Base-by-base conservation (phyloP, 768 basidiomycete genomes). In the Boletellus ananiceps region DNA sequence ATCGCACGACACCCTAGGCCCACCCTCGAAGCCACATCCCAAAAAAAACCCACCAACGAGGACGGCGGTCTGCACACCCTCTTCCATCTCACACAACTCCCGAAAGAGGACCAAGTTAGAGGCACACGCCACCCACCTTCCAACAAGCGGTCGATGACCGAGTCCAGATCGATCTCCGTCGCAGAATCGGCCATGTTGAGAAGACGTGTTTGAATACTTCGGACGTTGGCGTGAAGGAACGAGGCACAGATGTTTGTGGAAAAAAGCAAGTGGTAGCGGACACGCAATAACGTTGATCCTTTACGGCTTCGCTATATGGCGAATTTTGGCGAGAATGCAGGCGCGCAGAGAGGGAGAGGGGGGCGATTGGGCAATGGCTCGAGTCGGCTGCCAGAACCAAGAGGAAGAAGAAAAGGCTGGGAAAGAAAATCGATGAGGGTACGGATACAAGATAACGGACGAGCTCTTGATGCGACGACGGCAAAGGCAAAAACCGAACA, bases 141-240 rank as follows among this genome's bases (percentile, higher is more conserved):
- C 56, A 97, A 78, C 56, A 98, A 79, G 54, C 93, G 82, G 84
- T 97, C 95, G 66, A 99, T 98, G 77, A 99, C 93, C 71, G 93
- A 94, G 79, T 99, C 95, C 55, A 98, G 82, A 81, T 99, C 95
- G 73, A 99, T 95, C 70, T 97, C 95, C 66, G 86, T 87, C 53
- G 81, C 74, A 59, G 83, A 75, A 63, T 91, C 88, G 65, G 87
- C 83, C 88, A 89, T 89, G 48, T 40, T 62, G 67, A 29, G 35
- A 37, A 21, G 56, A 40, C 50, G 57, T 51, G 52, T 32, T 44
- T 54, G 39, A 35, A 37, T 38, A 32, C 51, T 56, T 56, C 21
- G 50, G 50, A 44, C 21, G 50, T 40, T 42, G 67, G 57, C 34
- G 59, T 43, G 52, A 57, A 47, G 23, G 49, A 40, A 48, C 44